Evolutionary conservation across 2,329 filamentous ascomycete species (phyloP), one percentile per base, ranked within the genome.

Genomic region (Penicillium concentricum): DNA sequence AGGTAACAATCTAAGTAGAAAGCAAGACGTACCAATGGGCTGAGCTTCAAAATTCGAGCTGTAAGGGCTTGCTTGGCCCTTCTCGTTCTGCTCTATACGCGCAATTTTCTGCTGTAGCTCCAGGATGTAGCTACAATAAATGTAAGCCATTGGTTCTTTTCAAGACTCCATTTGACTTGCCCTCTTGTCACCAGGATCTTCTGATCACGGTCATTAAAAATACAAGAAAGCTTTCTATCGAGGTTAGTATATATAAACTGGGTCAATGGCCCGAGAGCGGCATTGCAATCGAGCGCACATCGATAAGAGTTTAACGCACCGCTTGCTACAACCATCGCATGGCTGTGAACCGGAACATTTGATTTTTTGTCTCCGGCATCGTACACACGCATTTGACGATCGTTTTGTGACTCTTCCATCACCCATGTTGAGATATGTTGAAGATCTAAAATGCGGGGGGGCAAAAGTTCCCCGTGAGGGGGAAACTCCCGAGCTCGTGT

Each of bases 151-250:
- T 16, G 51, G 42, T 47, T 20, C 28, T 49, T 54, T 16, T 18
- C 8, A 26, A 26, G 5, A n/a, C 6, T 28, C 9, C n/a, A 42
- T 12, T 34, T 45, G 4, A 56, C 28, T 8, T 61, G 80, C 79
- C 76, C 77, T 68, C 72, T 71, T 15, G 79, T 80, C 4, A 82
- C 79, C 4, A 82, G 64, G 15, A 82, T 71, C 59, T 81, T 81
- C 48, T 81, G 76, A 37, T 79, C 76, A n/a, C 73, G 71, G 38
- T 79, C 76, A 56, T 80, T 76, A 49, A 79, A 79, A 6, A 69
- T 67, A 52, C 78, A 79, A 1, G 68, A 58, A 18, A 77, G 64
- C n/a, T 74, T 75, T 22, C 77, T 32, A 32, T 13, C 12, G 12
- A 32, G 30, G 30, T 32, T 32, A 32, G 30, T 13, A 30, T 30